phyloP scores from a whole-genome alignment of 2,329 filamentous ascomycete genomes.

The Coniosporium tulheliwenetii region DNA sequence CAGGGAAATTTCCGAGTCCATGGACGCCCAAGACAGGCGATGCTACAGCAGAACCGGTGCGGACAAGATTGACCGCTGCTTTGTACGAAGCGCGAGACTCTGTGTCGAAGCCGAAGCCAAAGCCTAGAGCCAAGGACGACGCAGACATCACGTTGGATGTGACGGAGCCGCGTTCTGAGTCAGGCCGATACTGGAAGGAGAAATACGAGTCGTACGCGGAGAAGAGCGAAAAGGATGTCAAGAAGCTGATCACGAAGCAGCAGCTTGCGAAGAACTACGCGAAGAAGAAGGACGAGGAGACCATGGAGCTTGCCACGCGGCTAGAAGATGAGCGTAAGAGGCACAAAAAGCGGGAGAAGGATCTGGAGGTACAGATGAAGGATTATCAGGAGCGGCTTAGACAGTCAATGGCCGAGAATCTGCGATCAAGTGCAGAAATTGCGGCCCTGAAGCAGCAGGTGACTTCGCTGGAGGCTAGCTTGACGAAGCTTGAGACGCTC shows the following conservation, averaged over 20 bases:
- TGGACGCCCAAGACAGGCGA: slow-evolving; percentile 26
- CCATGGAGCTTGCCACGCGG: slow-evolving; percentile 47
- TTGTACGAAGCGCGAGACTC: slow-evolving; percentile 28
- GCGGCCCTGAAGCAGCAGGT: no score
- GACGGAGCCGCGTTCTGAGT: slow-evolving; percentile 58
- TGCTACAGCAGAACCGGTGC: slow-evolving; percentile 12
- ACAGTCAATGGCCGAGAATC: neutral
- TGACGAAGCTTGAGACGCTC: no score
- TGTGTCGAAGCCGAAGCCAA: slow-evolving; percentile 11
- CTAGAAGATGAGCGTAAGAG: slow-evolving; percentile 54
- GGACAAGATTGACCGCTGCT: slow-evolving; percentile 26
- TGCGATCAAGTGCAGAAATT: neutral
- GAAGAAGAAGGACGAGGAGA: slow-evolving; percentile 60
- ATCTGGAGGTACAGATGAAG: slow-evolving; percentile 42
- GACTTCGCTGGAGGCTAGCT: no score
- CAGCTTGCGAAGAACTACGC: slow-evolving; percentile 66
- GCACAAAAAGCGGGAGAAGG: slow-evolving; percentile 47
- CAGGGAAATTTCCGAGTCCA: slow-evolving; percentile 34
- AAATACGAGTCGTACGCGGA: slow-evolving; percentile 60
- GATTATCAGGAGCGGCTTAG: neutral
- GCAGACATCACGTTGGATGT: slow-evolving; percentile 54
- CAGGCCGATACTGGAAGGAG: slow-evolving; percentile 66
- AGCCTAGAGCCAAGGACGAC: slow-evolving; percentile 25
- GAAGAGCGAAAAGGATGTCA: slow-evolving; percentile 58
- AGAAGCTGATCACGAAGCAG: slow-evolving; percentile 66